Evolutionary conservation across 2,329 filamentous ascomycete species (phyloP), one percentile per base, ranked within the genome.

Genomic region (Fusarium albidum): DNA sequence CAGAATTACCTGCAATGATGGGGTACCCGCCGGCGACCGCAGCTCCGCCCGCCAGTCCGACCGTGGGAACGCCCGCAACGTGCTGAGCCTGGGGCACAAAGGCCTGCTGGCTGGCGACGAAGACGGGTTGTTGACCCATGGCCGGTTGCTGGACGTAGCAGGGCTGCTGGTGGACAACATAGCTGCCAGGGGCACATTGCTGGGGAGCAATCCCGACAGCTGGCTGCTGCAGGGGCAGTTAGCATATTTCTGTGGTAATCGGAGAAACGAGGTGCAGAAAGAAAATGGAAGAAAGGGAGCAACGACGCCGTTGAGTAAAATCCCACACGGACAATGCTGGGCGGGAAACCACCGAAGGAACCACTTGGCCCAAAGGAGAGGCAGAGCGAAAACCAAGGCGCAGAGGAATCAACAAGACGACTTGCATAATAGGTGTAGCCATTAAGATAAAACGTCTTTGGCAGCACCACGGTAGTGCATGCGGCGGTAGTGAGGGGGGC

Each of bases 1-100:
- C 70, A 57, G 59, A 52, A 69, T 74, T 78, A 74, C 76, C 77
- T 76, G 75, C 69, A 65, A 77, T 67, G 62, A 75, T 60, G 57
- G 70, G 70, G 42, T 69, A 47, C 34, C 65, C 61, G 42, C 61
- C 59, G 18, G 45, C 61, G 27, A 63, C 48, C 41, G 59, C 53
- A 49, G 55, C 54, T 38, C 64, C 63, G 43, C 66, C 63, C 14
- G 57, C 49, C 57, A 69, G 27, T 17, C 68, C 67, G 48, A 68
- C 61, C 28, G 53, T 31, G 34, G 68, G 68, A 46, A 69, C 44
- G 25, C 62, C 56, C 39, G 65, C 59, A 27, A 72, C 46, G n/a
- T 61, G 58, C 31, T 67, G 68, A 17, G 46, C 47, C 48, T 64
- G 67, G n/a, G 57, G 65, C 32, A 69, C 45, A 49, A 65, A 65